Percentiles rank a stretch among this genome's conserved stretches.
Conservation (phyloP, 192 early-diverging fungal genomes). For the Kappamyces sp. region DNA sequence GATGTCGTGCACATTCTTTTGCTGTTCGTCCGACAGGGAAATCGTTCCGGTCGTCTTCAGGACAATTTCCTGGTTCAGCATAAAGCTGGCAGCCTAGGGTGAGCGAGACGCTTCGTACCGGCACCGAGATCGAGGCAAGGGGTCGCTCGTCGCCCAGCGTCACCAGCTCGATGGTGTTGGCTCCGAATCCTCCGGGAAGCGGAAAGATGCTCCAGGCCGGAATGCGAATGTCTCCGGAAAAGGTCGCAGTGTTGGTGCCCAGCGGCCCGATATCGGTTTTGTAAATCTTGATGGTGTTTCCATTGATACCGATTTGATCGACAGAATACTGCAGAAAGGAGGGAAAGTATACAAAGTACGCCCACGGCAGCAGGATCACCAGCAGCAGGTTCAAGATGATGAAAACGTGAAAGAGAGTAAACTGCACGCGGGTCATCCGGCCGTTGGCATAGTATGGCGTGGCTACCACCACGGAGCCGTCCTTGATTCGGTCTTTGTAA, state of each 20-base stretch:
- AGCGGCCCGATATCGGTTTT: constrained; percentile 5
- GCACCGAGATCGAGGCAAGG: background rate
- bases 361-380: constrained; percentile 33
- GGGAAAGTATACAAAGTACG: constrained; percentile 17
- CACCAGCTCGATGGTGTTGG: background rate
- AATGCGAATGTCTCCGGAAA: background rate
- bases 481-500: too few relatives aligned
- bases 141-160: too few relatives aligned
- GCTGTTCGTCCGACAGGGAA: background rate
- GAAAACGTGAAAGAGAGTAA: background rate
- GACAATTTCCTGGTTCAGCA: constrained; percentile 3
- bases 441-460: too few relatives aligned
- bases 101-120: background rate
- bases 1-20: background rate
- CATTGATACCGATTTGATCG: constrained; percentile 10
- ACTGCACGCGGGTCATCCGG: too few relatives aligned
- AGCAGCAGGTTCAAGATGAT: constrained; percentile 33
- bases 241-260: background rate
- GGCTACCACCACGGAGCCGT: too few relatives aligned
- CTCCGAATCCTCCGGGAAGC: constrained; percentile 8
- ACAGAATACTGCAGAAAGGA: constrained; percentile 4
- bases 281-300: constrained; percentile 13
- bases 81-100: background rate
- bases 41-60: constrained; percentile 3
- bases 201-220: constrained; percentile 3